Evolutionary conservation across 371 early-diverging fungal genomes (phyloP), one percentile per base, ranked within the genome.

Genomic region (Nematocida minor): DNA sequence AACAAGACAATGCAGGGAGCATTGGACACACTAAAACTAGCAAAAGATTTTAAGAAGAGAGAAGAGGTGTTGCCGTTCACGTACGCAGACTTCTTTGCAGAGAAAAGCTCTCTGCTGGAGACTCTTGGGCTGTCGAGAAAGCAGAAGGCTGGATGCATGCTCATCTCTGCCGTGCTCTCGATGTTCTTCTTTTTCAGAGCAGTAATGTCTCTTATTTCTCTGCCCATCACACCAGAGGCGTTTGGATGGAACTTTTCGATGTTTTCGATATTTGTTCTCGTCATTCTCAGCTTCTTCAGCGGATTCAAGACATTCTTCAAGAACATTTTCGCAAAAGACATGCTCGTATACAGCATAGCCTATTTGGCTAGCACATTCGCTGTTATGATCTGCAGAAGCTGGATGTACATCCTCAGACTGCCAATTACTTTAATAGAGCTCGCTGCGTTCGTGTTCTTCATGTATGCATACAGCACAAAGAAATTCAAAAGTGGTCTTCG

Each of bases 1-100:
- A 51, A 49, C 47, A 74, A 63, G 25, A 47, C 77, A 74, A 60
- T 74, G 55, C 77, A 74, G 31, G 71, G 71, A 70, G 77, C 77
- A 40, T 0, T 74, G 14, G 66, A 74, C 47, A 64, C 64, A 27
- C 27, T 74, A 11, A 74, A 74, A 34, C 6, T 63, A 32, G 64
- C 47, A 27, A 74, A 74, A 74, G 64, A 51, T 1, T 64, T 60
- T 25, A 74, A 49, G 41, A 74, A 66, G 16, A 46, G 44, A 6
- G 48, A 2, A 38, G 77, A 74, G 3, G 0, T 57, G 14, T 32
- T 74, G 7, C 77, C 77, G 18, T 63, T 64, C 48, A 74, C 77
- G 2, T 74, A 74, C 54, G 4, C 77, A 42, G 77, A 74, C 49
- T 74, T 74, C 77, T 74, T 64, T 48, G 62, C 77, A 64, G 77